A percentile compares a stretch with the other conserved stretches of the same genome.
Conservation (phyloP, 495 filamentous ascomycete genomes). For the Xylona heveae region DNA sequence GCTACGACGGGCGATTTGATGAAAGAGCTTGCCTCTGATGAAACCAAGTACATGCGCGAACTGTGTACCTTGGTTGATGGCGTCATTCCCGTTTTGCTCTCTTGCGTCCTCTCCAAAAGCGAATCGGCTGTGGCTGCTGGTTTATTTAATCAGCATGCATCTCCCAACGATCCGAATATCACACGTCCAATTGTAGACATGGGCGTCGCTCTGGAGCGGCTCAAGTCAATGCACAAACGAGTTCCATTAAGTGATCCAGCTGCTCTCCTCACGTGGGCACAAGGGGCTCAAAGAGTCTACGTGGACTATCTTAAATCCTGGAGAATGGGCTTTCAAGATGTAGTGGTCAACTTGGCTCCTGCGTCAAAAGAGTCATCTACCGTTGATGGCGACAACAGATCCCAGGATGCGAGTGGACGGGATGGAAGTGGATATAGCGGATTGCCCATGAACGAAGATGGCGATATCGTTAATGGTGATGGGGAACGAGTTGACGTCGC, state of each 20-base stretch:
- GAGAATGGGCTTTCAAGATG: conserved; percentile 86
- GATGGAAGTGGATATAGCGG: conserved; percentile 41
- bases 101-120: conserved; percentile 57
- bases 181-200: conserved; percentile 86
- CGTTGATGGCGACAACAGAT: conserved; percentile 17
- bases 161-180: conserved; percentile 36
- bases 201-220: conserved; percentile 70
- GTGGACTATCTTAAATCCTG: conserved; percentile 74
- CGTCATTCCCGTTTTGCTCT: conserved; percentile 82
- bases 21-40: conserved; percentile 61
- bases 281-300: conserved; percentile 55
- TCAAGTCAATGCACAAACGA: conserved; percentile 58
- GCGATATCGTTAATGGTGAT: conserved; percentile 52
- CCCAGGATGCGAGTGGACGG: conserved; percentile 28
- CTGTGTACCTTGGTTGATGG: conserved; percentile 87
- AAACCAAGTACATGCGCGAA: conserved; percentile 79
- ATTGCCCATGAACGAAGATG: conserved; percentile 53
- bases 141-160: conserved; percentile 30
- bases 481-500: conserved; percentile 91
- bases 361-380: conserved; percentile 17
- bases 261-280: conserved; percentile 59
- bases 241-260: conserved; percentile 51
- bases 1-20: conserved; percentile 56
- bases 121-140: conserved; percentile 42
- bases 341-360: conserved; percentile 81